Conservation (phyloP, 768 basidiomycete species). For the Boletus speciosus region DNA sequence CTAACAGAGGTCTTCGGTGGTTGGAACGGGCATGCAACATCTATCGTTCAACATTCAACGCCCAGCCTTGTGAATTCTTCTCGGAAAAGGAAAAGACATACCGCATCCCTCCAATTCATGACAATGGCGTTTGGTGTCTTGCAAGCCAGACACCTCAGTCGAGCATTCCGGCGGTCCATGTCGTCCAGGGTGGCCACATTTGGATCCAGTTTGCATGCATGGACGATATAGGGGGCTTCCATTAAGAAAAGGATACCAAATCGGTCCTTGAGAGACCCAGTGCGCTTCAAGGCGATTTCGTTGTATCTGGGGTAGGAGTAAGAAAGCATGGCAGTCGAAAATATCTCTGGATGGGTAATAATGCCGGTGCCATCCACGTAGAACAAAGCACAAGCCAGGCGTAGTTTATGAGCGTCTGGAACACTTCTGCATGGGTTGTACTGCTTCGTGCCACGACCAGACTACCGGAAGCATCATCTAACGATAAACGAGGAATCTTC, state of each 20-base stretch:
- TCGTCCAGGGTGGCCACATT: not conserved
- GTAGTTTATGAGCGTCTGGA: not conserved
- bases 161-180: conserved; percentile 6
- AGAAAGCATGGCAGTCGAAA: not conserved
- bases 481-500: not conserved
- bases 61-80: not conserved
- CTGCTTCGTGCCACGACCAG: not conserved
- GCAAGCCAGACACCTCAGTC: conserved; percentile 3
- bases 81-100: not conserved
- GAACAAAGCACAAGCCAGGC: conserved; percentile 7
- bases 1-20: not conserved
- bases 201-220: conserved; percentile 4
- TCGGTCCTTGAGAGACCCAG: not conserved
- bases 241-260: not conserved
- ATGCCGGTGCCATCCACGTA: too few species aligned
- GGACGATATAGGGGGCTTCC: not conserved
- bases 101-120: conserved; percentile 3
- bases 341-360: not conserved
- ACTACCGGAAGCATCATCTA: not conserved
- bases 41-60: not conserved
- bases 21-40: not conserved
- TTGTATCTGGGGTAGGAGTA: not conserved
- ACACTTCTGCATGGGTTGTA: too few species aligned
- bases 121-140: not conserved
- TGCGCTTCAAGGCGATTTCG: too few species aligned